Conservation (phyloP, 345 rosid genomes). For the Acer saccharum region DNA sequence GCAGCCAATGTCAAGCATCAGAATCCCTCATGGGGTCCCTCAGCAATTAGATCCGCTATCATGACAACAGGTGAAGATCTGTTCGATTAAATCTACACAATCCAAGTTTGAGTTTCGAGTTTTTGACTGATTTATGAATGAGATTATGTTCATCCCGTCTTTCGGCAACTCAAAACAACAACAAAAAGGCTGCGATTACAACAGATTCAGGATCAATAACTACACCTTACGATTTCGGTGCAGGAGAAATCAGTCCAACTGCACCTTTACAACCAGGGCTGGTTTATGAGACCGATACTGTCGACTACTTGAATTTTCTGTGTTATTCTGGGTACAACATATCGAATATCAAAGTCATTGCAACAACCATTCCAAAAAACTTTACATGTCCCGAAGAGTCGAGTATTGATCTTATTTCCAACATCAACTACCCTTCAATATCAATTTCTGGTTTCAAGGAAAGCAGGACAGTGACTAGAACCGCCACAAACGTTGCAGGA, state of each 20-base stretch:
- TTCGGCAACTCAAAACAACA: slow-evolving; percentile 64
- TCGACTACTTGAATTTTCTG: slow-evolving; percentile 73
- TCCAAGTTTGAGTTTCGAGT: not conserved
- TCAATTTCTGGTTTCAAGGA: slow-evolving; percentile 44
- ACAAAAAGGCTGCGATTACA: slow-evolving; percentile 50
- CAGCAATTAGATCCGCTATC: slow-evolving; percentile 78
- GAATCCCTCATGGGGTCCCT: slow-evolving; percentile 62
- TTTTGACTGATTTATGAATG: not conserved
- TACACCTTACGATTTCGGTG: slow-evolving; percentile 66
- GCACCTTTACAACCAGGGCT: slow-evolving; percentile 61
- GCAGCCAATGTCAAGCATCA: slow-evolving; percentile 60
- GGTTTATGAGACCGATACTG: slow-evolving; percentile 61
- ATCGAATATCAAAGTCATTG: slow-evolving; percentile 41
- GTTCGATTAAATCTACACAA: not conserved
- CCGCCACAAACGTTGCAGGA: slow-evolving; percentile 66
- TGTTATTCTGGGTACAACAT: slow-evolving; percentile 59
- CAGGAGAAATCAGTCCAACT: slow-evolving; percentile 63
- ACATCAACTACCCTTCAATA: slow-evolving; percentile 82
- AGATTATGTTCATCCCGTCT: not conserved
- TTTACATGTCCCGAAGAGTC: slow-evolving; percentile 62
- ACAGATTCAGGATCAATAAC: slow-evolving; percentile 60
- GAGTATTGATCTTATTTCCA: slow-evolving; percentile 44
- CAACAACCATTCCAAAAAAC: slow-evolving; percentile 39
- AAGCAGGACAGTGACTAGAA: slow-evolving; percentile 48
- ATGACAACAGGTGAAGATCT: slow-evolving; percentile 69